Conservation (phyloP, 257 asterid species). For the Solanum neorickii region DNA sequence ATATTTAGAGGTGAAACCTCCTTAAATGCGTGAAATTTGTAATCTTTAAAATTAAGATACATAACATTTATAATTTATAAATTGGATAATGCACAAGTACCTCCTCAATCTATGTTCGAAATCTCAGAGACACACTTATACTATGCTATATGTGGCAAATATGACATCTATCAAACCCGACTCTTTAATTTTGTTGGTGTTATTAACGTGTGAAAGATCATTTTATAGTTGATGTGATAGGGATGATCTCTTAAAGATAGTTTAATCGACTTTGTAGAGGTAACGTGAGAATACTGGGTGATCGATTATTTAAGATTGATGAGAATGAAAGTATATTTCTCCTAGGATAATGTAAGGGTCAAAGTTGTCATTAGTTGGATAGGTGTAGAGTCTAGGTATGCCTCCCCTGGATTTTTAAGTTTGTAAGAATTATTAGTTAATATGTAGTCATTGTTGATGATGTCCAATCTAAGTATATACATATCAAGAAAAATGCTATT, state of each 20-base stretch:
- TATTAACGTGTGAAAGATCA: not conserved
- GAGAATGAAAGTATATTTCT: not conserved
- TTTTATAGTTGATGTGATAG: not conserved
- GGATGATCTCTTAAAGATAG: not conserved
- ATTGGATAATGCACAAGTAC: fast-evolving
- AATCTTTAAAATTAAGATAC: too few relatives aligned
- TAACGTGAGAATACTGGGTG: not conserved
- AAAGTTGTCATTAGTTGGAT: not conserved
- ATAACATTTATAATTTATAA: too few relatives aligned
- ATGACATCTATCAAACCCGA: not conserved
- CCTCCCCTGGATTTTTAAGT: too few relatives aligned
- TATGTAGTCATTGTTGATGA: too few relatives aligned
- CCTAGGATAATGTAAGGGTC: not conserved
- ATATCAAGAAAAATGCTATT: not conserved
- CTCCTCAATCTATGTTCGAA: fast-evolving
- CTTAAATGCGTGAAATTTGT: too few relatives aligned
- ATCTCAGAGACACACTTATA: too few relatives aligned
- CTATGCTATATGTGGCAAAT: not conserved
- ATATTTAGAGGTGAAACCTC: too few relatives aligned
- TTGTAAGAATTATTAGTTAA: too few relatives aligned
- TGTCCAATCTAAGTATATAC: too few relatives aligned
- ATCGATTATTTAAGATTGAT: not conserved
- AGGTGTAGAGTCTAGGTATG: not conserved
- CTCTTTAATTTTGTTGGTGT: not conserved
- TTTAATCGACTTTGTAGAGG: too few relatives aligned